Evolutionary conservation across 2,329 filamentous ascomycete genomes (phyloP).

Genomic region (Colletotrichum cereale): DNA sequence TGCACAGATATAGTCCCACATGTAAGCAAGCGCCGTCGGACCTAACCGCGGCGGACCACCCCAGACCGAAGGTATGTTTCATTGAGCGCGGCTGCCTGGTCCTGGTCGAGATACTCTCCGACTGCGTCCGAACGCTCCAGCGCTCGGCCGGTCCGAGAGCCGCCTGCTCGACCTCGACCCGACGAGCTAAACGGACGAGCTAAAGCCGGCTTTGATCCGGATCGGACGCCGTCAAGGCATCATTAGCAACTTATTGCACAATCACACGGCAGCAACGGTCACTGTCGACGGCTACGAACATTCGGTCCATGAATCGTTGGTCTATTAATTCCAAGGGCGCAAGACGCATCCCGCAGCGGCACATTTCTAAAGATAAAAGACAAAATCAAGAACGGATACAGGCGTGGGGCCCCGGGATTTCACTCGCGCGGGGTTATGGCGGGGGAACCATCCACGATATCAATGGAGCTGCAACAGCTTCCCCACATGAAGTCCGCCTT

Average conservation of each 20-base stretch:
- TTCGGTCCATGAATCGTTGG: slow-evolving; percentile 18
- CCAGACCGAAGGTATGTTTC: not conserved
- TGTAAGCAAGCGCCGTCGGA: not conserved
- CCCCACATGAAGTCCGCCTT: slow-evolving; percentile 22
- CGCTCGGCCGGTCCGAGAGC: slow-evolving; percentile 31
- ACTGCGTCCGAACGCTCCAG: slow-evolving; percentile 7
- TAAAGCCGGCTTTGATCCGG: slow-evolving; percentile 16
- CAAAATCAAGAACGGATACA: slow-evolving; percentile 33
- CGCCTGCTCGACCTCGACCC: slow-evolving; percentile 16
- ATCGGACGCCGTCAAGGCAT: not conserved
- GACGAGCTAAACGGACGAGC: not conserved
- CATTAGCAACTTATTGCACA: not conserved
- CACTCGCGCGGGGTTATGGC: slow-evolving; percentile 33
- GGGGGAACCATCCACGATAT: slow-evolving; percentile 7
- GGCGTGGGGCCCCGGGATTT: slow-evolving; percentile 33
- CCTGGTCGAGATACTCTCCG: not conserved
- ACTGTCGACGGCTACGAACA: not conserved
- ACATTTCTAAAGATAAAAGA: slow-evolving; percentile 26
- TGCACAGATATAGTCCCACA: not conserved
- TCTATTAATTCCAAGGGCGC: slow-evolving; percentile 30
- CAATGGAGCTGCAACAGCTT: slow-evolving; percentile 14
- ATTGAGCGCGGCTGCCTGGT: slow-evolving; percentile 2
- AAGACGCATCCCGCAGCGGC: slow-evolving; percentile 8
- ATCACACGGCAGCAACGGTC: not conserved
- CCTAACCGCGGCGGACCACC: not conserved